phyloP scores from a whole-genome alignment of 169 alveolate genomes.

The Plasmodium chabaudi region DNA sequence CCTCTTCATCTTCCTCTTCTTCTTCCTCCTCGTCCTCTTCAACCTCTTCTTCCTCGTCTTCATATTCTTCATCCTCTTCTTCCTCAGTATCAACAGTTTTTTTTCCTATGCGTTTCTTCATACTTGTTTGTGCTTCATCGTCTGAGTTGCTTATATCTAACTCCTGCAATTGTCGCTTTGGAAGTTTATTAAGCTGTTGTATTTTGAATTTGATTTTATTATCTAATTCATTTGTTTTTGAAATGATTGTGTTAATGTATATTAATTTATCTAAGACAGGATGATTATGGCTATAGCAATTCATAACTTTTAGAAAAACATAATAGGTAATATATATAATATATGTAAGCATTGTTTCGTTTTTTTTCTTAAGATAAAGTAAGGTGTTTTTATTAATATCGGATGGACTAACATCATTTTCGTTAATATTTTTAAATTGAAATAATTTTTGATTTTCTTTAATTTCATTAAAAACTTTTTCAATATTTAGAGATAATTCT shows the following conservation, averaged over 20 bases:
- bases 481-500: slow-evolving; percentile 58
- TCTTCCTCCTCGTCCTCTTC: not conserved
- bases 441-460: slow-evolving; percentile 69
- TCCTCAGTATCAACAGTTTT: not conserved
- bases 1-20: not conserved
- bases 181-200: slow-evolving; percentile 60
- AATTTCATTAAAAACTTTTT: slow-evolving; percentile 76
- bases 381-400: slow-evolving; percentile 76
- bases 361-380: slow-evolving; percentile 79
- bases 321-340: slow-evolving; percentile 80
- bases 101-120: not conserved
- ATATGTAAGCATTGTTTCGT: slow-evolving; percentile 80
- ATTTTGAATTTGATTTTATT: slow-evolving; percentile 70
- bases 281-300: slow-evolving; percentile 75
- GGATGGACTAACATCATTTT: slow-evolving; percentile 62
- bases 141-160: not conserved
- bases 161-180: slow-evolving; percentile 8
- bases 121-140: too few relatives aligned
- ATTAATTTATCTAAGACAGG: slow-evolving; percentile 82
- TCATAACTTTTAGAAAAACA: slow-evolving; percentile 79
- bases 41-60: not conserved
- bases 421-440: slow-evolving; percentile 67
- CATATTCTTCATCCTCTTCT: not conserved
- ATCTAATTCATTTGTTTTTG: slow-evolving; percentile 74
- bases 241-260: slow-evolving; percentile 68